Evolutionary conservation across 345 rosid species (phyloP).

Genomic region (Xanthoceras sorbifolium): DNA sequence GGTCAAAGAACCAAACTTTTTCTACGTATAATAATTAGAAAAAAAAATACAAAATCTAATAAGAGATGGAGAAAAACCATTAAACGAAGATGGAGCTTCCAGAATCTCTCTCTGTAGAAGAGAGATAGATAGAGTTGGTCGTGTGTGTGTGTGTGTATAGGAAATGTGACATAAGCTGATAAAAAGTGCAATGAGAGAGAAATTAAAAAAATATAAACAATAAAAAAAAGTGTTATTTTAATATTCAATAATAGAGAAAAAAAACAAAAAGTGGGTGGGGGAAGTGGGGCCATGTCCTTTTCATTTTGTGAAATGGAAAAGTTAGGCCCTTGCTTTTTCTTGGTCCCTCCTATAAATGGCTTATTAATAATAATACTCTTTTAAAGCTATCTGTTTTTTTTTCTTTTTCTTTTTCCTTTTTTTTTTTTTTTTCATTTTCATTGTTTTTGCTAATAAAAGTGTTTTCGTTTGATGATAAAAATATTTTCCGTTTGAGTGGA

Average conservation of each 20-base stretch:
- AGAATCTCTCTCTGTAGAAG: conserved; percentile 9
- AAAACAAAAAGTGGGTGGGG: conserved; percentile 32
- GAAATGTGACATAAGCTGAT: conserved; percentile 53
- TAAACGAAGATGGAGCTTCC: conserved; percentile 21
- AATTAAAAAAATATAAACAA: conserved; percentile 8
- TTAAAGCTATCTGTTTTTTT: background rate
- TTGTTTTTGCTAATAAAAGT: background rate
- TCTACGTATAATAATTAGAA: background rate
- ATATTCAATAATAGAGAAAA: background rate
- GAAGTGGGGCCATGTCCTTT: conserved; percentile 57
- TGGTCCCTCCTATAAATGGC: background rate
- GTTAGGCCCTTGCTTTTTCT: conserved; percentile 19
- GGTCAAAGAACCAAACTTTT: background rate
- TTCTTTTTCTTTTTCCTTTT: background rate
- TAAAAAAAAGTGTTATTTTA: background rate
- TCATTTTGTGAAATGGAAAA: conserved; percentile 39
- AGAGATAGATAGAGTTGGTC: conserved; percentile 48
- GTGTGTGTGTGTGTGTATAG: conserved; percentile 24
- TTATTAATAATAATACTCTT: background rate
- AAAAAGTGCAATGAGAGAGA: conserved; percentile 50
- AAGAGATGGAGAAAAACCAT: conserved; percentile 29
- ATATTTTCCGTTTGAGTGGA: too few species aligned
- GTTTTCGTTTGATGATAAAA: too few species aligned
- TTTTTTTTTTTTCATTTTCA: too few species aligned
- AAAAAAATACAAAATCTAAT: background rate